These are phyloP conservation scores for Chaetoceros muelleri DNA, from an alignment of 108 stramenopile species.

Conservation along the genomic window DNA sequence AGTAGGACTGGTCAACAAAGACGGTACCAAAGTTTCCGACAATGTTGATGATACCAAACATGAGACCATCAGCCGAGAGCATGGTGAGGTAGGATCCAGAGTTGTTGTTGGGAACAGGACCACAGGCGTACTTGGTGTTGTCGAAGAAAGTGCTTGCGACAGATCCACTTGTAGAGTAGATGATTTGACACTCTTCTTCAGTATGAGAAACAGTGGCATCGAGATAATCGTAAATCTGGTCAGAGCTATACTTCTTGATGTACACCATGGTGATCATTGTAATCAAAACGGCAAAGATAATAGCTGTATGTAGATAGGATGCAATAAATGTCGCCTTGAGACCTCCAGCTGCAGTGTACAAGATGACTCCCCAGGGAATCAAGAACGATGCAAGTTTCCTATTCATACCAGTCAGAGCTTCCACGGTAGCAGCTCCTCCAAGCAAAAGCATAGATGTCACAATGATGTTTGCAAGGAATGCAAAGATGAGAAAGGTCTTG, in stretches of 20 bases:
- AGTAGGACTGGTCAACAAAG: conserved; percentile 91
- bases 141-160: conserved; percentile 46
- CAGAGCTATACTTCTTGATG: conserved; percentile 55
- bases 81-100: no score
- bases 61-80: no score
- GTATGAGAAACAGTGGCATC: conserved; percentile 37
- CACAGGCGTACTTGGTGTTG: conserved; percentile 36
- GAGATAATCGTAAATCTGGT: conserved; percentile 56
- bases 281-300: no score
- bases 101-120: no score
- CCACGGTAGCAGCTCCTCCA: no score
- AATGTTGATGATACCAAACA: conserved; percentile 92
- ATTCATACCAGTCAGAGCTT: no score
- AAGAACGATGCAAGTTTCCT: no score
- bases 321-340: conserved; percentile 85
- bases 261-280: no score
- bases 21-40: conserved; percentile 94
- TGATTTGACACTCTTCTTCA: conserved; percentile 39
- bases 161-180: conserved; percentile 35
- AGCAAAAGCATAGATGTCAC: no score
- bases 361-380: conserved; percentile 93
- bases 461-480: no score
- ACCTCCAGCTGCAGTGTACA: no score
- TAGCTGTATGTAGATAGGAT: conserved; percentile 71
- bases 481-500: no score